A percentile compares a stretch with the other conserved stretches of the same genome.
phyloP scores from a whole-genome alignment of 257 asterid species.

The Scutellaria baicalensis region DNA sequence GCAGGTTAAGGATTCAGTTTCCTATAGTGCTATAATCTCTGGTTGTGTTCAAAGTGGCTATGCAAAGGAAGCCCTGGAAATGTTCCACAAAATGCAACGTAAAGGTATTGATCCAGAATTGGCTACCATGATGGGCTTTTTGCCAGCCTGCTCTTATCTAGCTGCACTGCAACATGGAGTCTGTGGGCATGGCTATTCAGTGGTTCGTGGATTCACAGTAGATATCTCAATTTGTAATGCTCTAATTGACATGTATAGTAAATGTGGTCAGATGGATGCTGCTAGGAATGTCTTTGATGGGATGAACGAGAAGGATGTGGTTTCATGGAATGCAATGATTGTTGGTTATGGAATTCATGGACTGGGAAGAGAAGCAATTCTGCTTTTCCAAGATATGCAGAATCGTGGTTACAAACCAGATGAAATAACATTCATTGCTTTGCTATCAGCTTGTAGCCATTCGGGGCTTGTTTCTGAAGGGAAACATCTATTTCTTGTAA shows the following conservation, averaged over 20 bases:
- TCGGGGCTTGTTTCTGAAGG: constrained; percentile 82
- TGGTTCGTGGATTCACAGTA: constrained; percentile 50
- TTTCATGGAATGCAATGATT: constrained; percentile 87
- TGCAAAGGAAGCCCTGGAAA: constrained; percentile 55
- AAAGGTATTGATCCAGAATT: constrained; percentile 44
- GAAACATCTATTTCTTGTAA: constrained; percentile 39
- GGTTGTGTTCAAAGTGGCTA: constrained; percentile 76
- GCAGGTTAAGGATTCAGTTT: constrained; percentile 57
- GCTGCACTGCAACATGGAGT: constrained; percentile 60
- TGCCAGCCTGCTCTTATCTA: constrained; percentile 82
- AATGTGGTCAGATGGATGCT: constrained; percentile 55
- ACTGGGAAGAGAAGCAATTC: constrained; percentile 57
- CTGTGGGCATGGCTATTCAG: constrained; percentile 63
- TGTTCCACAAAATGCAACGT: constrained; percentile 51
- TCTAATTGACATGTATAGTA: constrained; percentile 73
- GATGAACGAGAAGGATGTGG: constrained; percentile 58
- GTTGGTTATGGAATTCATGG: constrained; percentile 84
- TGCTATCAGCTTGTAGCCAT: constrained; percentile 86
- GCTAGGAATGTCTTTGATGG: constrained; percentile 57
- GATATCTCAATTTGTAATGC: constrained; percentile 66
- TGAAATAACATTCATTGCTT: constrained; percentile 64
- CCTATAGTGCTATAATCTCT: constrained; percentile 70
- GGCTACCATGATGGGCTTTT: constrained; percentile 77
- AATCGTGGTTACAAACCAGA: constrained; percentile 44
- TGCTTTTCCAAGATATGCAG: constrained; percentile 50